Evolutionary conservation across 148 eudicot species (phyloP).

Genomic region (Salicornia ramosissima): DNA sequence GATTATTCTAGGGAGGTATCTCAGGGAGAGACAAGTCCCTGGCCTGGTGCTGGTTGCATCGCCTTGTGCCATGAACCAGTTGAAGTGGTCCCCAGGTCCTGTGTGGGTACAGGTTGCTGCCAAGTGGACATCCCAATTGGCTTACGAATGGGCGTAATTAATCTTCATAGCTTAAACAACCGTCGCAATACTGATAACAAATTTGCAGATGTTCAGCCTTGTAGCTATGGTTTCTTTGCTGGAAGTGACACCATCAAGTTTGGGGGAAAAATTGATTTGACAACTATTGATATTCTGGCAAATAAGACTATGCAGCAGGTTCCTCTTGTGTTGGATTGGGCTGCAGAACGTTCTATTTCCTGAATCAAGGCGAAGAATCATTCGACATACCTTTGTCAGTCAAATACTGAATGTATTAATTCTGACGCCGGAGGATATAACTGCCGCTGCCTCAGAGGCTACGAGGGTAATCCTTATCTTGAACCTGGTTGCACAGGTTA

Average conservation of each 20-base stretch:
- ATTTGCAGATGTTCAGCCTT: neutral
- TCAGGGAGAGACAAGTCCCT: neutral
- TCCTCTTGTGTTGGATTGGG: constrained; percentile 18
- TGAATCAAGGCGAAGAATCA: constrained; percentile 12
- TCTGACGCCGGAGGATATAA: constrained; percentile 27
- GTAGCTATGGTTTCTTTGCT: constrained; percentile 13
- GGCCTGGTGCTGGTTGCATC: constrained; percentile 10
- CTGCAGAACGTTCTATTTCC: neutral
- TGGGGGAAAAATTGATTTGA: neutral
- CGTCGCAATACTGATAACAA: neutral
- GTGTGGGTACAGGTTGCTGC: constrained; percentile 23
- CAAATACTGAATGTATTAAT: constrained; percentile 30
- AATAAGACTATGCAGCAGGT: neutral
- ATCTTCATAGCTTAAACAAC: constrained; percentile 5
- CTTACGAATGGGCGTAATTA: neutral
- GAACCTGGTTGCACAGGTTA: constrained; percentile 30
- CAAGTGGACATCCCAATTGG: constrained; percentile 19
- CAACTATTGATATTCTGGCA: neutral
- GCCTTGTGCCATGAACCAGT: constrained; percentile 8
- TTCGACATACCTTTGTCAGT: constrained; percentile 25
- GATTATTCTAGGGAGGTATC: constrained; percentile 1
- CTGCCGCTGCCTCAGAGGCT: constrained; percentile 32
- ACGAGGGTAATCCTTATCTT: constrained; percentile 41
- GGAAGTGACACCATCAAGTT: constrained; percentile 1
- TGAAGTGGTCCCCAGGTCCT: constrained; percentile 8